Evolutionary conservation across 352 stramenopile species (phyloP), one percentile per base, ranked within the genome.

Genomic region (Globisporangium mamillatum): DNA sequence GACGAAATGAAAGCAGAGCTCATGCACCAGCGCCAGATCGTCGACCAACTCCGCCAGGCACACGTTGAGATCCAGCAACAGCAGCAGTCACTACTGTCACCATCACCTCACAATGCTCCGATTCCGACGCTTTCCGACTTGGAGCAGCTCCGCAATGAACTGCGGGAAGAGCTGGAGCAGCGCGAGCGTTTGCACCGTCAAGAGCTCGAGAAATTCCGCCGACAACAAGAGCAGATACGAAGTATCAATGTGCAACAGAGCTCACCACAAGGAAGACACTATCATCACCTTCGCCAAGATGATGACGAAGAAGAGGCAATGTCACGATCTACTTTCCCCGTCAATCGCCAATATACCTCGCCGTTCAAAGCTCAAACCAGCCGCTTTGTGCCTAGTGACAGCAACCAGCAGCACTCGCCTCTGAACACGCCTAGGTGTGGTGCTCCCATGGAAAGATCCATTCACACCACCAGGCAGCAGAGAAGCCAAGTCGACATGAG

Each of bases 1-100:
- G 71, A 88, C 46, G 75, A 86, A 56, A 82, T 90, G 64, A 73
- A 72, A 3, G 69, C 80, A 36, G 82, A 90, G 59, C 73, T 90
- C 4, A 63, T 66, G 16, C 66, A 63, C 16, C 82, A 90, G 44
- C 77, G 81, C 4, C 75, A 87, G 44, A 63, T 90, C 16, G 79
- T 90, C 3, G 73, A 90, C 22, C 77, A 89, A 46, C 77, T 90
- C 29, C 72, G 63, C 0, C 71, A 80, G 63, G 72, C 78, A 5
- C 77, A 88, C 52, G 69, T 36, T 0, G 75, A 86, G 56, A 71
- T 88, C 7, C 79, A 89, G 52, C 75, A 81, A 41, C 73, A 84
- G 41, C 71, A 84, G 36, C 68, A 76, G 6, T 10, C 2, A 5
- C 2, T 34, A 12, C 4, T 14, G 4, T 34, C 10, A 5, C 24